These are phyloP conservation scores for Torulaspora quercuum DNA, from an alignment of 805 yeast genomes.

Conservation along the genomic window DNA sequence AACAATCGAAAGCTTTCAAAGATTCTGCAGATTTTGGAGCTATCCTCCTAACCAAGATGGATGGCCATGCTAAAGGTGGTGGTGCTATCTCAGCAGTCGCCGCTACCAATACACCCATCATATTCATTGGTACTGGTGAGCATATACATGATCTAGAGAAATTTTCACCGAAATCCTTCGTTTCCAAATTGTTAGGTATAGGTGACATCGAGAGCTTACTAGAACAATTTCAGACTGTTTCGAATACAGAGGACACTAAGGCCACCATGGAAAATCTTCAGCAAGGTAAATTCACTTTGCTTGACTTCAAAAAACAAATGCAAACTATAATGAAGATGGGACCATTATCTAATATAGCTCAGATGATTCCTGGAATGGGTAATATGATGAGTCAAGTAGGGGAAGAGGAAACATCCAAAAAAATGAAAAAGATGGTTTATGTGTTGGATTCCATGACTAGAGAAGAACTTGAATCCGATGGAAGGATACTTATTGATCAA, in stretches of 20 bases:
- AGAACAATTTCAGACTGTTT: slow-evolving; percentile 76
- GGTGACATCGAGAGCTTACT: slow-evolving; percentile 92
- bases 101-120: slow-evolving; percentile 90
- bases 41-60: slow-evolving; percentile 91
- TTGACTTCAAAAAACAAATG: slow-evolving; percentile 93
- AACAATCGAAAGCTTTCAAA: slow-evolving; percentile 90
- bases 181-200: slow-evolving; percentile 89
- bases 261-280: slow-evolving; percentile 88
- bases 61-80: slow-evolving; percentile 99
- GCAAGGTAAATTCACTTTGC: slow-evolving; percentile 89
- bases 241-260: slow-evolving; percentile 82
- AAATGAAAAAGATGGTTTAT: slow-evolving; percentile 82
- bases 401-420: slow-evolving; percentile 84
- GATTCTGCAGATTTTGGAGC: slow-evolving; percentile 93
- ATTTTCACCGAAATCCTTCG: slow-evolving; percentile 83
- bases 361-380: slow-evolving; percentile 92
- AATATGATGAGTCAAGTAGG: slow-evolving; percentile 83
- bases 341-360: slow-evolving; percentile 87
- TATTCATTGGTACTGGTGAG: slow-evolving; percentile 97
- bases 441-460: slow-evolving; percentile 96
- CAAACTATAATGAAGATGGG: slow-evolving; percentile 95
- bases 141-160: slow-evolving; percentile 90
- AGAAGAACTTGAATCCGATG: slow-evolving; percentile 86
- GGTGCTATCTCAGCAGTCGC: slow-evolving; percentile 99
- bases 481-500: slow-evolving; percentile 69